Evolutionary conservation across 768 basidiomycete genomes (phyloP).

Genomic region (Auriscalpium vulgare): DNA sequence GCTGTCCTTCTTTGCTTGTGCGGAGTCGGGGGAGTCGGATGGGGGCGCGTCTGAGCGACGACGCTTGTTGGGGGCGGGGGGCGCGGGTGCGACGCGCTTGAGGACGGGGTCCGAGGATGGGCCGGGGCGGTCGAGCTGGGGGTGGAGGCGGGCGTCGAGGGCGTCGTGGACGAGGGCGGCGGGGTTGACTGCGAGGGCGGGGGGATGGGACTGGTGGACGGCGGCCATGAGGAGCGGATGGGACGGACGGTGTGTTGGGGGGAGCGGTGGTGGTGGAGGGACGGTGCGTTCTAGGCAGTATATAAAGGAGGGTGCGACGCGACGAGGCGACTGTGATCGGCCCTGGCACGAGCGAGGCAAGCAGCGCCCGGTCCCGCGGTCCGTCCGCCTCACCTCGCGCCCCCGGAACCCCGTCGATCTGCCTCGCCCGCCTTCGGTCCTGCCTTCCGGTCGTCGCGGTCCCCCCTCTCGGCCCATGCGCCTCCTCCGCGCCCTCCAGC

Average conservation of each 20-base stretch:
- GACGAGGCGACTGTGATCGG: neutral
- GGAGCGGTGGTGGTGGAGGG: neutral
- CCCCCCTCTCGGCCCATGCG: constrained; percentile 2
- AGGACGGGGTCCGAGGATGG: neutral
- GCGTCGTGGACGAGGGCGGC: neutral
- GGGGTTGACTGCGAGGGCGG: constrained; percentile 3
- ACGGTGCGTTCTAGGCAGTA: neutral
- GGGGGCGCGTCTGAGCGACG: constrained; percentile 50
- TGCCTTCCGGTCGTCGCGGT: neutral
- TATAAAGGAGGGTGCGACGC: neutral
- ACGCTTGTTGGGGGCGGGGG: constrained; percentile 5
- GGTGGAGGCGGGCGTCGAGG: neutral
- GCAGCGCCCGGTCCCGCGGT: neutral
- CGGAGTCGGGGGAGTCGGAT: constrained; percentile 34
- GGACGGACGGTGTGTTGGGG: neutral
- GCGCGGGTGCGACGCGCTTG: neutral
- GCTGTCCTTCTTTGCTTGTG: constrained; percentile 52
- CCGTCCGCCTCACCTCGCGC: neutral
- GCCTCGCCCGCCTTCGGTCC: neutral
- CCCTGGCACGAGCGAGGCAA: neutral
- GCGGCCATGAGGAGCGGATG: neutral
- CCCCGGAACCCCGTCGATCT: neutral
- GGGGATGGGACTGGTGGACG: neutral
- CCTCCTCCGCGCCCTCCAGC: constrained; percentile 23
- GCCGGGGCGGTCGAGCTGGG: neutral